Conservation (phyloP, 2,329 filamentous ascomycete species). For the Hypomyces rosellus region DNA sequence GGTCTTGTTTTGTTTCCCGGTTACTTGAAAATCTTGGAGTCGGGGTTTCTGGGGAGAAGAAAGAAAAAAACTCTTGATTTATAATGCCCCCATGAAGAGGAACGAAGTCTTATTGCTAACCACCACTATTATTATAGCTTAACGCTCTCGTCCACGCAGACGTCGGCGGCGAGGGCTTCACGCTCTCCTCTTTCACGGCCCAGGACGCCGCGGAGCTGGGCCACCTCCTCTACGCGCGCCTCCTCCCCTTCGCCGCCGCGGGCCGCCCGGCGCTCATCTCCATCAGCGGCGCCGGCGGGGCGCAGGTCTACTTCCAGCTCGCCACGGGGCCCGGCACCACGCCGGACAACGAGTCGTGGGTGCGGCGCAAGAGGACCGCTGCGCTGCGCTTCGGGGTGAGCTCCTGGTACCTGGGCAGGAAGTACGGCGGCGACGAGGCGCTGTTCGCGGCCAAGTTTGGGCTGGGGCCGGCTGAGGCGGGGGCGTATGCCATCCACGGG, state of each 20-base stretch:
- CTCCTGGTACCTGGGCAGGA: conserved; percentile 66
- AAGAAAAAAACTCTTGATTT: too few relatives aligned
- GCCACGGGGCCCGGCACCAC: conserved; percentile 59
- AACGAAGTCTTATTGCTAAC: background rate
- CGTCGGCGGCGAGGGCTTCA: conserved; percentile 37
- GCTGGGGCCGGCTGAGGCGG: conserved; percentile 48
- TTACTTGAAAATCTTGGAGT: too few relatives aligned
- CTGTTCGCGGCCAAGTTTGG: conserved; percentile 60
- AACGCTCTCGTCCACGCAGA: conserved; percentile 19
- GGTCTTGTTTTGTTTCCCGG: background rate
- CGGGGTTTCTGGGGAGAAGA: too few relatives aligned
- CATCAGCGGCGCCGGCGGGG: conserved; percentile 53
- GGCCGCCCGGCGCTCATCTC: conserved; percentile 50
- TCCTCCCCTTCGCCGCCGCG: conserved; percentile 41
- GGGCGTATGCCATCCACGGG: conserved; percentile 69
- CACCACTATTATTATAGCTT: too few relatives aligned
- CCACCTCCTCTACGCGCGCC: conserved; percentile 56
- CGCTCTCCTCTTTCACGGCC: conserved; percentile 50
- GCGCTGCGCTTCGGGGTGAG: conserved; percentile 65
- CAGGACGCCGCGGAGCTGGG: conserved; percentile 61
- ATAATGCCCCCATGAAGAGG: background rate
- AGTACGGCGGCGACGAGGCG: conserved; percentile 57
- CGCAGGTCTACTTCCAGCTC: conserved; percentile 63
- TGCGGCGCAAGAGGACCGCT: conserved; percentile 62
- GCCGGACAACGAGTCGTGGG: conserved; percentile 68